Base-by-base conservation (phyloP, 2,329 filamentous ascomycete genomes). In the Alternaria ventricosa region DNA sequence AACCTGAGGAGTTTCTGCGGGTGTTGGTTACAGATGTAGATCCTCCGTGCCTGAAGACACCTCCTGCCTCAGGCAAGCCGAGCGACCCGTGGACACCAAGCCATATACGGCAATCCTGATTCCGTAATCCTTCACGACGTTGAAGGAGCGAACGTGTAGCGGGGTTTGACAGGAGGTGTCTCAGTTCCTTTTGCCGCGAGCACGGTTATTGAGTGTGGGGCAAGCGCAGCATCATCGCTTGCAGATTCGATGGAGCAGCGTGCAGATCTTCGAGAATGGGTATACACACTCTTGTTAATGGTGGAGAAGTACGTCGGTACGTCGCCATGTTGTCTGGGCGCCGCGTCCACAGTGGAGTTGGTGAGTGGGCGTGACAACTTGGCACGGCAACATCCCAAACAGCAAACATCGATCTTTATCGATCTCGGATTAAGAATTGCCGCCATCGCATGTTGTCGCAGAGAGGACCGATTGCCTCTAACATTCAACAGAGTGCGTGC, bases 101-200 rank as follows among this genome's bases (percentile, higher is more conserved):
- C 60, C 33, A n/a, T 18, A 55, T 45, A 27, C 43, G 56, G 56
- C 12, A 60, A 55, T 50, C n/a, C 51, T 55, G 44, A 55, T 63
- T 60, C 56, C 54, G 44, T 60, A 63, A 63, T 28, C 49, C 2
- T 18, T 27, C n/a, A 28, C 12, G 55, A 55, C 41, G 54, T 20
- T 43, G 27, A 18, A 20, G 27, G 36, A 33, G 44, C 44, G 45
- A 61, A 62, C 51, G 55, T 56, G 50, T 63, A 59, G 55, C 23
- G 47, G 18, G 47, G 47, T 47, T 54, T 54, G 59, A 59, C 53
- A 51, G 63, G 58, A 56, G 45, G 41, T 67, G 53, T 62, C 60
- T 56, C 60, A 67, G 46, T 36, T 65, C 61, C 60, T 57, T 57
- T 60, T 67, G 64, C 59, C 64, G 57, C 43, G 33, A 51, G 60